phyloP scores from a whole-genome alignment of 1,284 basidiomycete species.

The Irpex sp. region DNA sequence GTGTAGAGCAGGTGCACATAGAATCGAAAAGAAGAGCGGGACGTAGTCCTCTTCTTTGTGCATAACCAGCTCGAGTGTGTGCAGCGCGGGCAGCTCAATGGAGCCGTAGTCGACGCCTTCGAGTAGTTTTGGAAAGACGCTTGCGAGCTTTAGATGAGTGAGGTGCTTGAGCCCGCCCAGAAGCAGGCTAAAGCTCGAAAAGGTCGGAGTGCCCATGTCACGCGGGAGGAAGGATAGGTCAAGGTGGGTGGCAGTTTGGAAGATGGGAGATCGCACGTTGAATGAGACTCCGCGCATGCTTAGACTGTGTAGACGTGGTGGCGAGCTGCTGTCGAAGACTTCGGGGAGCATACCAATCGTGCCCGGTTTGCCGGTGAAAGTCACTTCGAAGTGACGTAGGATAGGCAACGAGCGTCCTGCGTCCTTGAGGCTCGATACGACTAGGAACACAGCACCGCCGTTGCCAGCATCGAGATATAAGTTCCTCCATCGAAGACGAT shows the following conservation, averaged over 20 bases:
- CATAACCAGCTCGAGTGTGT: constrained; percentile 9
- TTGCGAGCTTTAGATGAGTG: constrained; percentile 8
- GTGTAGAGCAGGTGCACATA: constrained; percentile 7
- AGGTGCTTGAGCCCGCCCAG: constrained; percentile 5
- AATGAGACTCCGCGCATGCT: constrained; percentile 8
- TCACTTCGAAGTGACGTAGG: constrained; percentile 8
- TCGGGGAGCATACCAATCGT: constrained; percentile 5
- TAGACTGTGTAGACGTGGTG: constrained; percentile 1
- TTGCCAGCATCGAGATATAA: constrained; percentile 5
- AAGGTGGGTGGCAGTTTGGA: constrained; percentile 6
- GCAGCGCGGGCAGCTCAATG: constrained; percentile 4
- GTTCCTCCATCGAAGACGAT: neutral
- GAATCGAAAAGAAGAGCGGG: constrained; percentile 5
- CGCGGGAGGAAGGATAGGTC: constrained; percentile 7
- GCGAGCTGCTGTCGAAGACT: constrained; percentile 1
- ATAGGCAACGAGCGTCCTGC: neutral
- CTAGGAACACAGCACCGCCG: constrained; percentile 5
- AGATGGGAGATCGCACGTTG: constrained; percentile 1
- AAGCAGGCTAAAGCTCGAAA: constrained; percentile 6
- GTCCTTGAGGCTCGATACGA: constrained; percentile 1
- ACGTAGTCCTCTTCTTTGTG: constrained; percentile 3
- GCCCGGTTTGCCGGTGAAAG: neutral
- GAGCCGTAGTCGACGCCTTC: constrained; percentile 1
- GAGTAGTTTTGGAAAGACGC: constrained; percentile 8
- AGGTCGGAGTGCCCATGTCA: constrained; percentile 1